Conservation (phyloP, 2,329 filamentous ascomycete species). For the Cercospora beticola region DNA sequence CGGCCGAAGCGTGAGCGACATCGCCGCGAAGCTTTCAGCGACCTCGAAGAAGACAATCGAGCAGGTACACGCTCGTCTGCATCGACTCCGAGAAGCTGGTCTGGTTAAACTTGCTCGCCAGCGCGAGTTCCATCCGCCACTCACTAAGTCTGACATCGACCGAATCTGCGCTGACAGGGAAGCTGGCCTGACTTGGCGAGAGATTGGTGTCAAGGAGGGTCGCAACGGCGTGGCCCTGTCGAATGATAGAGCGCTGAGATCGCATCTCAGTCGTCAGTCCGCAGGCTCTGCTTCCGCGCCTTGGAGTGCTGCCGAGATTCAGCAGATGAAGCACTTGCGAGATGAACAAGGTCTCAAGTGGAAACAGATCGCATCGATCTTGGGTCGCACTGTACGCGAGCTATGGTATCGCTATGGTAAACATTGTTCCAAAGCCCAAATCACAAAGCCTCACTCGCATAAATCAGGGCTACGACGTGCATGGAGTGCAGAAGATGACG, state of each 20-base stretch:
- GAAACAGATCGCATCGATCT: too few species aligned
- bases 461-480: neutral
- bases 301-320: neutral
- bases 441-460: neutral
- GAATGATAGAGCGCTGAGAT: too few species aligned
- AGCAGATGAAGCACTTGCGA: neutral
- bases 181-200: neutral
- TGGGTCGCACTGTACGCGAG: too few species aligned
- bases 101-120: neutral
- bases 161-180: neutral
- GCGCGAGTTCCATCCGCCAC: neutral
- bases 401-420: too few species aligned
- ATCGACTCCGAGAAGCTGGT: neutral
- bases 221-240: neutral
- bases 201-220: neutral
- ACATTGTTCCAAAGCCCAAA: neutral
- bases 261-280: too few species aligned
- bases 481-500: neutral
- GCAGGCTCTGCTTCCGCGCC: neutral
- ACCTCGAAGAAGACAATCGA: neutral
- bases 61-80: neutral
- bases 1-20: neutral
- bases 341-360: neutral
- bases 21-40: neutral
- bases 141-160: neutral